Conservation (phyloP, 495 filamentous ascomycete genomes). For the Neurospora tetraspora region DNA sequence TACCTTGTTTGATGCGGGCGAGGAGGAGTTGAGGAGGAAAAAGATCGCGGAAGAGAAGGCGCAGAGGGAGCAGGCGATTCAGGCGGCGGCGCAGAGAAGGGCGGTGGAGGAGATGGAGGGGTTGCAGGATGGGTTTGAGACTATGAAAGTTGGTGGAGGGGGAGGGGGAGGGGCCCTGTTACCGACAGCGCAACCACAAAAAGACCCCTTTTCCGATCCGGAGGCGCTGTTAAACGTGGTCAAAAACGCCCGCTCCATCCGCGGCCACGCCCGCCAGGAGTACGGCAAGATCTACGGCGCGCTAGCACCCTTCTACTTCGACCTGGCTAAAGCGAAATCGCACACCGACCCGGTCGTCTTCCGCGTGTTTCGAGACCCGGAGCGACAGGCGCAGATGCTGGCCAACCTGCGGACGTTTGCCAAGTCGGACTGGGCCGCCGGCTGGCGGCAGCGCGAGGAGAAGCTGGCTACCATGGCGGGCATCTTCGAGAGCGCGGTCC, state of each 20-base stretch:
- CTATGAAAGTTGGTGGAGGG: conserved; percentile 36
- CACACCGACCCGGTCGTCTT: conserved; percentile 81
- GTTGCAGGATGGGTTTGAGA: conserved; percentile 58
- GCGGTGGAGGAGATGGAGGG: conserved; percentile 7
- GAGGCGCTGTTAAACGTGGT: conserved; percentile 55
- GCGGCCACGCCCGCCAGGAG: conserved; percentile 79
- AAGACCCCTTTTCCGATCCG: conserved; percentile 37
- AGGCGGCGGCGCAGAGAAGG: conserved; percentile 18
- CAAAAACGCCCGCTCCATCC: conserved; percentile 59
- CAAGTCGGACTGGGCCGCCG: conserved; percentile 66
- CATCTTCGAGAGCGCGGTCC: conserved; percentile 83
- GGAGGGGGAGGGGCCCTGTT: not conserved
- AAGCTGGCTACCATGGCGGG: conserved; percentile 62
- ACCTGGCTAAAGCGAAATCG: conserved; percentile 59
- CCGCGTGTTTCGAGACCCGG: conserved; percentile 73
- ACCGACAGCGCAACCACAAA: not conserved
- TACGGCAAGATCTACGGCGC: conserved; percentile 86
- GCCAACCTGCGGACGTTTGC: conserved; percentile 69
- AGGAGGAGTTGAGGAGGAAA: conserved; percentile 44
- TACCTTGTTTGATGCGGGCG: conserved; percentile 64
- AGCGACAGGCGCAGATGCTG: conserved; percentile 81
- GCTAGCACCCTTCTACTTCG: conserved; percentile 77
- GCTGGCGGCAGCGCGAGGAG: conserved; percentile 58
- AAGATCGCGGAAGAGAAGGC: conserved; percentile 4
- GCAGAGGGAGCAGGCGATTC: conserved; percentile 4